Conservation (phyloP, 75 land plant genomes). For the Isoetes taiwanensis region DNA sequence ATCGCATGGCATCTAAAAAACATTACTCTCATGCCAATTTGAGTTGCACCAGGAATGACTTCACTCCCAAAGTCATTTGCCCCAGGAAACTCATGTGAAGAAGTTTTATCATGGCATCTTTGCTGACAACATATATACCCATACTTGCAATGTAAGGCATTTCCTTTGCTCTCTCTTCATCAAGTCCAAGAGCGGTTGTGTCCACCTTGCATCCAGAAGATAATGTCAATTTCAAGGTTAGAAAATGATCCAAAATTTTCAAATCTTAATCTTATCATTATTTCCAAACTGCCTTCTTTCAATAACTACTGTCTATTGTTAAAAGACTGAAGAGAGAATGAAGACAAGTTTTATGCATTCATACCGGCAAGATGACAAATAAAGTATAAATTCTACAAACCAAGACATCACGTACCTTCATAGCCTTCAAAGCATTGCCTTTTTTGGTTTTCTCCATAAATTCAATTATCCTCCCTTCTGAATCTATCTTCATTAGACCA, state of each 20-base stretch:
- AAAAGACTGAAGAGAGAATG: too few relatives aligned
- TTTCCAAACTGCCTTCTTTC: too few relatives aligned
- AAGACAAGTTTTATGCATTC: too few relatives aligned
- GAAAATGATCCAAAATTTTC: too few relatives aligned
- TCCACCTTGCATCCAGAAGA: too few relatives aligned
- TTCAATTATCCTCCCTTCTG: slow-evolving; percentile 86
- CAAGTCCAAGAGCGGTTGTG: slow-evolving; percentile 90
- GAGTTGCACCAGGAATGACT: slow-evolving; percentile 72
- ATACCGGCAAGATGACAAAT: too few relatives aligned
- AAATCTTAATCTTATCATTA: too few relatives aligned
- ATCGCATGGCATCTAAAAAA: too few relatives aligned
- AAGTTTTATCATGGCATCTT: slow-evolving; percentile 48
- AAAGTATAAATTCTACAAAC: too few relatives aligned
- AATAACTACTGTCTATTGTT: too few relatives aligned
- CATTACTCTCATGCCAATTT: slow-evolving; percentile 57
- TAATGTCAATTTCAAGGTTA: too few relatives aligned
- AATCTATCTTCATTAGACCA: slow-evolving; percentile 97
- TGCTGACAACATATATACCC: slow-evolving; percentile 87
- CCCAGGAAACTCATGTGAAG: slow-evolving; percentile 42
- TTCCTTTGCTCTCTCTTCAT: slow-evolving; percentile 91
- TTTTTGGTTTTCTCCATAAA: slow-evolving; percentile 92
- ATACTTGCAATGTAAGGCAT: slow-evolving; percentile 98
- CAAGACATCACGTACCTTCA: slow-evolving; percentile 64
- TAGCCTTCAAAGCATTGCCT: slow-evolving; percentile 77
- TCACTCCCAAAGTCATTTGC: slow-evolving; percentile 77